phyloP scores from a whole-genome alignment of 2,329 filamentous ascomycete species.

The Aspergillus floridensis region DNA sequence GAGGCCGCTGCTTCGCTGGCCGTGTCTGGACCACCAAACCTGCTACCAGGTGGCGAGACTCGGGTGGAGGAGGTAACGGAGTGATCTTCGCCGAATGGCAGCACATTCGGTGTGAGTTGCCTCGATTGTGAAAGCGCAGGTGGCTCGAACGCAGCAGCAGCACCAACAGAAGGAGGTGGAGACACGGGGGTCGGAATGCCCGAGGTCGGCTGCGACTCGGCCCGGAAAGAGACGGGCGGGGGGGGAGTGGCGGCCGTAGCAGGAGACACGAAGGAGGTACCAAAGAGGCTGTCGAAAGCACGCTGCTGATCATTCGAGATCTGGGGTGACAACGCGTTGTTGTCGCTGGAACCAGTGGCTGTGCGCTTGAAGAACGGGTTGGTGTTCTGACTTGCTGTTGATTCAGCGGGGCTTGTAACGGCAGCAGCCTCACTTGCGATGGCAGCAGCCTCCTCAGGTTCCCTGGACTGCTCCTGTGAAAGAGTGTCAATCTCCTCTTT shows the following conservation, averaged over 20 bases:
- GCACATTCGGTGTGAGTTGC: slow-evolving; percentile 73
- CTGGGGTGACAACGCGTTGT: slow-evolving; percentile 48
- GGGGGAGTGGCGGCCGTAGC: slow-evolving; percentile 43
- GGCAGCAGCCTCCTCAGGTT: slow-evolving; percentile 50
- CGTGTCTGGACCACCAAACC: slow-evolving; percentile 55
- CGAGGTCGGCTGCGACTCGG: slow-evolving; percentile 48
- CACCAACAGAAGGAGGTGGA: slow-evolving; percentile 45
- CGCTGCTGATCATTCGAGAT: slow-evolving; percentile 54
- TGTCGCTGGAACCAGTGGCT: slow-evolving; percentile 47
- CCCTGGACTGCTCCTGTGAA: slow-evolving; percentile 59
- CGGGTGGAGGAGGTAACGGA: slow-evolving; percentile 75
- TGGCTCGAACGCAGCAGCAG: slow-evolving; percentile 30
- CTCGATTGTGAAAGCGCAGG: slow-evolving; percentile 69
- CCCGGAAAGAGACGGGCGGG: slow-evolving; percentile 61
- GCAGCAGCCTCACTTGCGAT: slow-evolving; percentile 42
- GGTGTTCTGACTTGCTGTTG: slow-evolving; percentile 66
- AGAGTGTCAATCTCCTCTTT: slow-evolving; percentile 71
- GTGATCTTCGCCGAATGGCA: slow-evolving; percentile 67
- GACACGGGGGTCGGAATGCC: slow-evolving; percentile 60
- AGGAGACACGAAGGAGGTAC: slow-evolving; percentile 59
- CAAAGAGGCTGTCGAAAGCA: slow-evolving; percentile 85
- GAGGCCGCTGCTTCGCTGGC: slow-evolving; percentile 38
- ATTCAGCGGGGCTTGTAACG: slow-evolving; percentile 65
- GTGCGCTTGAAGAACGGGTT: slow-evolving; percentile 88
- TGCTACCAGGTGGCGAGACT: slow-evolving; percentile 69